Conservation (phyloP, 2,329 filamentous ascomycete genomes). For the Fusarium sacchari region DNA sequence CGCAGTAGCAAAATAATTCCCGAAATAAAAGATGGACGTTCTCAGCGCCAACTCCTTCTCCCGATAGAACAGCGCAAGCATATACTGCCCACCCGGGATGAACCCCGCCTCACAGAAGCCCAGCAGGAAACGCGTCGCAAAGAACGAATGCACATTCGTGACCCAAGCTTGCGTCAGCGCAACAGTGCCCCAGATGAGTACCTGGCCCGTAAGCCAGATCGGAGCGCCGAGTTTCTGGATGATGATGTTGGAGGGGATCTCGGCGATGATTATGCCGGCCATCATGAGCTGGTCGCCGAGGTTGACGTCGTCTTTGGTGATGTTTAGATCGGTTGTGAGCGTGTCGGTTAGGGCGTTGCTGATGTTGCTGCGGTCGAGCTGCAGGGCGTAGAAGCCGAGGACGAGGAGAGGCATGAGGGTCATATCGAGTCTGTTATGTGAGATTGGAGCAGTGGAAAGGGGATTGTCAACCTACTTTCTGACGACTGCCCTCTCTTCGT, state of each 20-base stretch:
- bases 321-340: conserved; percentile 57
- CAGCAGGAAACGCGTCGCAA: conserved; percentile 29
- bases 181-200: conserved; percentile 30
- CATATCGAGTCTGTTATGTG: conserved; percentile 40
- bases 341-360: conserved; percentile 61
- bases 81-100: conserved; percentile 30
- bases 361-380: conserved; percentile 50
- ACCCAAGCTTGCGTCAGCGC: conserved; percentile 30
- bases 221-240: conserved; percentile 31
- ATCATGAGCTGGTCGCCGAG: conserved; percentile 59
- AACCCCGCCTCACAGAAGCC: conserved; percentile 30
- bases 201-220: conserved; percentile 32
- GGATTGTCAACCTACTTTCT: conserved; percentile 35
- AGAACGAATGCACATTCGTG: conserved; percentile 20
- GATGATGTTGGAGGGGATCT: conserved; percentile 41
- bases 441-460: background rate
- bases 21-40: conserved; percentile 33
- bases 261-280: conserved; percentile 58
- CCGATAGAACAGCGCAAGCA: conserved; percentile 26
- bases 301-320: conserved; percentile 61
- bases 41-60: conserved; percentile 25
- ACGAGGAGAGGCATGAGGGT: conserved; percentile 58
- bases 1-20: conserved; percentile 36
- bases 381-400: conserved; percentile 58
- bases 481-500: conserved; percentile 7